These are phyloP conservation scores for Trametes versicolor DNA, from an alignment of 1,284 basidiomycete species.

Conservation along the genomic window DNA sequence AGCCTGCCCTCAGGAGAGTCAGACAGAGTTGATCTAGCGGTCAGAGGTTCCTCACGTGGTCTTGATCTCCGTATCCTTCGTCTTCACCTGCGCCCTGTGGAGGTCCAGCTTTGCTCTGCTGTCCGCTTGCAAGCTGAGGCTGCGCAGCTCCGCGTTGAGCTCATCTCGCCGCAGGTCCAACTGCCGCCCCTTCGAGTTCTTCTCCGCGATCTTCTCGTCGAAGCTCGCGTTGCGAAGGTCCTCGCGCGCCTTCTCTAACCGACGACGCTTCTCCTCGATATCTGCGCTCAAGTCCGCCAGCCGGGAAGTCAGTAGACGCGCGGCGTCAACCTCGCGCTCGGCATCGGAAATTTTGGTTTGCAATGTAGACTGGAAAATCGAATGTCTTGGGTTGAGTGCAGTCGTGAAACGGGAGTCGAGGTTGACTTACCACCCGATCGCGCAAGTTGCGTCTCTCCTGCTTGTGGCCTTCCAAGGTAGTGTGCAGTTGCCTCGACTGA, in stretches of 20 bases:
- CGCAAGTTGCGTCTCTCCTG: slow-evolving; percentile 61
- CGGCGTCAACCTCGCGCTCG: slow-evolving; percentile 40
- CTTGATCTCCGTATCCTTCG: slow-evolving; percentile 71
- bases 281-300: slow-evolving; percentile 52
- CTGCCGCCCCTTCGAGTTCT: slow-evolving; percentile 60
- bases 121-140: slow-evolving; percentile 85
- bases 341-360: slow-evolving; percentile 34
- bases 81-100: slow-evolving; percentile 75
- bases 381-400: neutral
- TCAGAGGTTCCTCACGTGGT: slow-evolving; percentile 63
- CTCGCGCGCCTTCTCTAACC: slow-evolving; percentile 64
- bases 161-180: slow-evolving; percentile 80
- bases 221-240: slow-evolving; percentile 72
- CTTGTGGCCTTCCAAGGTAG: slow-evolving; percentile 62
- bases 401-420: neutral
- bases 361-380: slow-evolving; percentile 29
- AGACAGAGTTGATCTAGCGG: neutral
- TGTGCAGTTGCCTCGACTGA: slow-evolving; percentile 61
- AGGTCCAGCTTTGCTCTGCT: slow-evolving; percentile 84
- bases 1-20: slow-evolving; percentile 56
- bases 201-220: slow-evolving; percentile 75
- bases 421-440: slow-evolving; percentile 67
- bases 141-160: slow-evolving; percentile 77
- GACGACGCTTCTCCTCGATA: slow-evolving; percentile 71
- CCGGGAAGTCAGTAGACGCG: slow-evolving; percentile 36